A percentile compares a stretch with the other conserved stretches of the same genome.
Evolutionary conservation across 139 green algal species (phyloP).

Genomic region (Zygnema cylindricum): DNA sequence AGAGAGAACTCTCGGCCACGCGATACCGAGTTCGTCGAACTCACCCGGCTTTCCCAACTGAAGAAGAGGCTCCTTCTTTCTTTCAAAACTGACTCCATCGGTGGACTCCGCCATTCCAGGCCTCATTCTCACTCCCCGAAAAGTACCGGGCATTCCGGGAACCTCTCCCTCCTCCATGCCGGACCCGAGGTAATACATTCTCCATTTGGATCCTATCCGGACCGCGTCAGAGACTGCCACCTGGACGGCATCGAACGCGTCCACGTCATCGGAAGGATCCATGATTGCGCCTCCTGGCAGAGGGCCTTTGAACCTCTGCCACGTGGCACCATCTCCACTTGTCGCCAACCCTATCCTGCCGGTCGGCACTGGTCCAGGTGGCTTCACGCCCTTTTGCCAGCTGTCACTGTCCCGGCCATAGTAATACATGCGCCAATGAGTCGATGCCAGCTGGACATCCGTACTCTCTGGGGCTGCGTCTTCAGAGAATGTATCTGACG

Average conservation of each 20-base stretch:
- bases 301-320: conserved; percentile 25
- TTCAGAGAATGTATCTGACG: not conserved
- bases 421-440: conserved; percentile 46
- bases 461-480: not conserved
- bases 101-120: not conserved
- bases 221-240: conserved; percentile 35
- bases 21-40: conserved; percentile 27
- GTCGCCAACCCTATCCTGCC: conserved; percentile 32
- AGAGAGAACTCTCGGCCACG: conserved; percentile 2
- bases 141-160: not conserved
- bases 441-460: not conserved
- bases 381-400: conserved; percentile 27
- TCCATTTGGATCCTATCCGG: not conserved
- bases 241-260: conserved; percentile 32
- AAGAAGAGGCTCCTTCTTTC: not conserved
- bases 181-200: conserved; percentile 1
- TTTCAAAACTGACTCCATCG: not conserved
- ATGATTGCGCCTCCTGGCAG: conserved; percentile 17
- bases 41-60: not conserved
- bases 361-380: conserved; percentile 11
- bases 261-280: conserved; percentile 31
- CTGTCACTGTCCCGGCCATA: conserved; percentile 25
- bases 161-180: conserved; percentile 11
- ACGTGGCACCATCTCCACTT: conserved; percentile 33
- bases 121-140: not conserved